These are phyloP conservation scores for Scutellaria baicalensis DNA, from an alignment of 257 asterid genomes.

Conservation along the genomic window DNA sequence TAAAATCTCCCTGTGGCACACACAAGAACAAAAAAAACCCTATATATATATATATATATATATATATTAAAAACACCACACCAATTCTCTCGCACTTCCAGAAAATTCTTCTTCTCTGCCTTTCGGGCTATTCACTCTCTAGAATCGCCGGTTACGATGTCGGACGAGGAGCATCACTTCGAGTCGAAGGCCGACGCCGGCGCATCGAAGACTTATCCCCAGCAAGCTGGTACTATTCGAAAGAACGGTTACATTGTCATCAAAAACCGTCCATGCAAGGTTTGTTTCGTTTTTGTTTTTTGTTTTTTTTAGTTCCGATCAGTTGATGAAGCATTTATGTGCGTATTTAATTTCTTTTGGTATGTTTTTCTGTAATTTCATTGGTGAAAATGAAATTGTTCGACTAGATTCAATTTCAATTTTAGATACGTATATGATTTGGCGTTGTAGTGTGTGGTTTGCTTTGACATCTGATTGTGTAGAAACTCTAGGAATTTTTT, in stretches of 20 bases:
- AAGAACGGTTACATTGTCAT: constrained; percentile 57
- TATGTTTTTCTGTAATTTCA: neutral
- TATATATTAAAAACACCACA: neutral
- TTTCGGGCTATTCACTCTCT: neutral
- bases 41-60: too few relatives aligned
- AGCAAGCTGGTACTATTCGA: constrained; percentile 68
- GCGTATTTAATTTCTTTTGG: neutral
- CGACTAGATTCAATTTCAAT: neutral
- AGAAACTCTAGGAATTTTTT: neutral
- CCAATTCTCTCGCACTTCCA: neutral
- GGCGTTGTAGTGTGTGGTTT: neutral
- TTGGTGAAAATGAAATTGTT: neutral
- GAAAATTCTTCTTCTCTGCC: neutral
- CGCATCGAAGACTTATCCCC: constrained; percentile 59
- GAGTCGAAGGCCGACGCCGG: constrained; percentile 73
- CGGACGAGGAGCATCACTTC: constrained; percentile 68
- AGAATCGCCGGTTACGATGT: constrained; percentile 30
- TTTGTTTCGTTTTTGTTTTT: neutral
- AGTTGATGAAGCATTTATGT: neutral
- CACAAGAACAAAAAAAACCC: neutral
- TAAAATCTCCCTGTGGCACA: neutral
- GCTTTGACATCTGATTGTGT: constrained; percentile 7
- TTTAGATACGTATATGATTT: neutral
- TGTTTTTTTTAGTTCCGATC: neutral
- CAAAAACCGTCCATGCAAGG: constrained; percentile 65